Evolutionary conservation across 768 basidiomycete species (phyloP), one percentile per base, ranked within the genome.

Genomic region (Suillus lakei): DNA sequence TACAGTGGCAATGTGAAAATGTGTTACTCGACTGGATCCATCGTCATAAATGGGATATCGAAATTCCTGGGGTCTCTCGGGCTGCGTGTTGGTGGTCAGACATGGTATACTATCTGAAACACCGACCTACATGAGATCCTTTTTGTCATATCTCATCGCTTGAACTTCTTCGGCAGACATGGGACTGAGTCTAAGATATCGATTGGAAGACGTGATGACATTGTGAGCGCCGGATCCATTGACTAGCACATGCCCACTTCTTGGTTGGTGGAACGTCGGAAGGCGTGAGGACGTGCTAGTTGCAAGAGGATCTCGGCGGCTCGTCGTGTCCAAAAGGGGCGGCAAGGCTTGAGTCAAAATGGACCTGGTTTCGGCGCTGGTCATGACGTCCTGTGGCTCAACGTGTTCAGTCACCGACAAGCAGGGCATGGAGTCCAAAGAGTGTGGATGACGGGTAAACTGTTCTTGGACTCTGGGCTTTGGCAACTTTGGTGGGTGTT

Each of bases 21-120:
- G 15, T 5, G 18, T 51, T 55, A 39, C 62, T 63, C 4, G 23
- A 28, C 2, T 21, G 21, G 41, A 30, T 26, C 54, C 23, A 60
- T 58, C 34, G 63, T 73, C 54, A 44, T 74, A 6, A n/a, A 60
- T 5, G 64, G 66, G 60, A 61, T 67, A 7, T 30, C 72, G 21
- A 51, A 71, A 13, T 67, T 61, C 30, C 54, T 74, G 4, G 36
- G 21, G 44, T 55, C 6, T 28, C 69, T 53, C 26, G 28, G 32
- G 30, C 56, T 56, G n/a, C 38, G 53, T 4, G 10, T 48, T 23
- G 26, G 39, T 13, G 4, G 46, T 48, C 23, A 48, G 46, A 23
- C 4, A 48, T 48, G 23, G 46, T 23, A 23, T 48, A 48, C 46
- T n/a, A 48, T 39, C 46, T 26, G 4, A 1, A 48, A n/a, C 46